Evolutionary conservation across 352 stramenopile genomes (phyloP).

Genomic region (Discostella stelligera): DNA sequence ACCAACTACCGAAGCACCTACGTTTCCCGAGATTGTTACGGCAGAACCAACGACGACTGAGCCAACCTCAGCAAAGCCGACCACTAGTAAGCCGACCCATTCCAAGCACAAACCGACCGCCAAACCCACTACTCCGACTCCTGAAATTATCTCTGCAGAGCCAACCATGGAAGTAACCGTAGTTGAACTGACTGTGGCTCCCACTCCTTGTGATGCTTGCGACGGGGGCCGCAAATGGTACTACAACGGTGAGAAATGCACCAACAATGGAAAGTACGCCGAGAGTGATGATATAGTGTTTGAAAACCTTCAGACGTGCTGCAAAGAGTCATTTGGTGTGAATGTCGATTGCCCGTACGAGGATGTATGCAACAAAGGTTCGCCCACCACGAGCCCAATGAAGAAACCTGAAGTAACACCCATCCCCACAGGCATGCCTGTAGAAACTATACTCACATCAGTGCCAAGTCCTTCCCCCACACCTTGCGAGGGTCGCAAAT

Average conservation of each 20-base stretch:
- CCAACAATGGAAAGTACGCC: not conserved
- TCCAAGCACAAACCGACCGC: slow-evolving; percentile 1
- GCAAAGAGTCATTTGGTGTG: not conserved
- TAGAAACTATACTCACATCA: not conserved
- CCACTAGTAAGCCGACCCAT: not conserved
- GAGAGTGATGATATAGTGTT: not conserved
- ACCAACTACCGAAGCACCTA: not conserved
- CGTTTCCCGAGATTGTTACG: not conserved
- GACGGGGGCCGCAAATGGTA: not conserved
- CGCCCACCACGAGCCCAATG: not conserved
- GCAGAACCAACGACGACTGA: not conserved
- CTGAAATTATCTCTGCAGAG: not conserved
- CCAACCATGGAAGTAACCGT: slow-evolving; percentile 3
- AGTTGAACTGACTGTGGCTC: not conserved
- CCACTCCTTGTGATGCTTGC: not conserved
- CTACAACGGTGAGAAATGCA: not conserved
- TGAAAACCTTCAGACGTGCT: not conserved
- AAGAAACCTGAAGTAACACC: slow-evolving; percentile 1
- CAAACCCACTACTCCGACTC: not conserved
- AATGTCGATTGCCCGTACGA: slow-evolving; percentile 1
- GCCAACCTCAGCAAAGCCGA: not conserved
- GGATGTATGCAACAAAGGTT: slow-evolving; percentile 3
- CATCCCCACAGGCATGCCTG: not conserved
- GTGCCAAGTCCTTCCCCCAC: slow-evolving; percentile 6
- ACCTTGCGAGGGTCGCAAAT: slow-evolving; percentile 21